These are phyloP conservation scores for Cordyceps sp. DNA, from an alignment of 2,329 filamentous ascomycete genomes.

Conservation along the genomic window DNA sequence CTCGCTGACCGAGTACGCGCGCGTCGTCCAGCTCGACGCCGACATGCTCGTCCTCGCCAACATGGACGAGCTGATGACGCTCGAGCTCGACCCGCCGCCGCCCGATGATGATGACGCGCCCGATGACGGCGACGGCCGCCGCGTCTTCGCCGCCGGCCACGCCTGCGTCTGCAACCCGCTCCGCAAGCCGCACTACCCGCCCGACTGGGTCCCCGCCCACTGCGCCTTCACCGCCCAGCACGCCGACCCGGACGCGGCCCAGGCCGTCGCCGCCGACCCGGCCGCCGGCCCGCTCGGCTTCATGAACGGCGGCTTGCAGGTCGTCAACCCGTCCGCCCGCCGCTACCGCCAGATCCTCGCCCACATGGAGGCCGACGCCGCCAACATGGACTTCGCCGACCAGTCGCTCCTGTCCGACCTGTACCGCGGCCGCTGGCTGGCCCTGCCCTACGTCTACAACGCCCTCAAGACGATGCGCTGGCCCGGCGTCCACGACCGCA, in stretches of 20 bases:
- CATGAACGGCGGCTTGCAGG: constrained; percentile 37
- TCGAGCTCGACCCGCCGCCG: constrained; percentile 43
- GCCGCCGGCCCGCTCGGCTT: constrained; percentile 23
- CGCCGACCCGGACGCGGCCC: constrained; percentile 25
- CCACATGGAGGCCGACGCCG: constrained; percentile 30
- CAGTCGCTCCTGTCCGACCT: constrained; percentile 40
- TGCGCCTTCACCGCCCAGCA: constrained; percentile 44
- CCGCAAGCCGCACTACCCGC: constrained; percentile 61
- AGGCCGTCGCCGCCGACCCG: constrained; percentile 27
- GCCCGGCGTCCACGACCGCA: constrained; percentile 31
- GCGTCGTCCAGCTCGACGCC: constrained; percentile 71
- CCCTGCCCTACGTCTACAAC: constrained; percentile 44
- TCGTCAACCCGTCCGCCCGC: constrained; percentile 32
- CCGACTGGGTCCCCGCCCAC: constrained; percentile 43
- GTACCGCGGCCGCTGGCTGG: constrained; percentile 37
- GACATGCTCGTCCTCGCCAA: constrained; percentile 75
- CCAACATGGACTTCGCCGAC: constrained; percentile 39
- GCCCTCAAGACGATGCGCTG: constrained; percentile 43
- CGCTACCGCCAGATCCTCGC: constrained; percentile 33
- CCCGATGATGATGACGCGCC: constrained; percentile 8
- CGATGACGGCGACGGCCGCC: constrained; percentile 19
- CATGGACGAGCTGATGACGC: constrained; percentile 88
- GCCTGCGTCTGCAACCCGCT: constrained; percentile 79
- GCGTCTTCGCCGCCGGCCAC: constrained; percentile 69
- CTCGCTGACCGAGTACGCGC: constrained; percentile 56